Base-by-base conservation (phyloP, 345 rosid genomes). In the Leavenworthia alabamica region DNA sequence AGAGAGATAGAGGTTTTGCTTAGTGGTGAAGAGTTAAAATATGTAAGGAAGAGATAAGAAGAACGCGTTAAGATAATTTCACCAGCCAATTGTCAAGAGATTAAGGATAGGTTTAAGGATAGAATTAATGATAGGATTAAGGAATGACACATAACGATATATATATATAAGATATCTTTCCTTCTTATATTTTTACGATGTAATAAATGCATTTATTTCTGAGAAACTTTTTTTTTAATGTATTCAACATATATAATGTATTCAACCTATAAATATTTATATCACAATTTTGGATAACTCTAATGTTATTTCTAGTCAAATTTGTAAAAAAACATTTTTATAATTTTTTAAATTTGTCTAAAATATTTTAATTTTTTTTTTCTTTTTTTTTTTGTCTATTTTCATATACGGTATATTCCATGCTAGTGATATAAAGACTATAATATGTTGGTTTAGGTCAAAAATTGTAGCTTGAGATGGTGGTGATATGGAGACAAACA, bases 21-120 rank as follows among this genome's bases (percentile, higher is more conserved):
- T 26, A 9, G 29, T 10, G 41, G 51, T 10, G 29, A 31, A 20
- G 53, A 10, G 19, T 31, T 7, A n/a, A 44, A 28, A 23, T 33
- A 35, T 62, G 49, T 55, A 64, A 63, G 56, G 32, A 55, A 29
- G 56, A 28, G 41, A 42, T 39, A 47, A 56, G 56, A 62, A 56
- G 66, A 54, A 17, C 51, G 39, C 69, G 69, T 70, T 70, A 63
- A 64, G 74, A 63, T 59, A 70, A 40, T 70, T 7, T 55, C 69
- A 62, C 69, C 74, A 62, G 74, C 68, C 70, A 70, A 70, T 70
- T 70, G 74, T 70, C 68, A 46, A 63, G 53, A 58, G 66, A 44
- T 67, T 57, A 47, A 47, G 64, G 64, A 66, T 52, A n/a, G n/a
- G n/a, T n/a, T n/a, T n/a, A n/a, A n/a, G n/a, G n/a, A n/a, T n/a